Evolutionary conservation across 352 stramenopile species (phyloP).

Genomic region (Globisporangium acanthophoron): DNA sequence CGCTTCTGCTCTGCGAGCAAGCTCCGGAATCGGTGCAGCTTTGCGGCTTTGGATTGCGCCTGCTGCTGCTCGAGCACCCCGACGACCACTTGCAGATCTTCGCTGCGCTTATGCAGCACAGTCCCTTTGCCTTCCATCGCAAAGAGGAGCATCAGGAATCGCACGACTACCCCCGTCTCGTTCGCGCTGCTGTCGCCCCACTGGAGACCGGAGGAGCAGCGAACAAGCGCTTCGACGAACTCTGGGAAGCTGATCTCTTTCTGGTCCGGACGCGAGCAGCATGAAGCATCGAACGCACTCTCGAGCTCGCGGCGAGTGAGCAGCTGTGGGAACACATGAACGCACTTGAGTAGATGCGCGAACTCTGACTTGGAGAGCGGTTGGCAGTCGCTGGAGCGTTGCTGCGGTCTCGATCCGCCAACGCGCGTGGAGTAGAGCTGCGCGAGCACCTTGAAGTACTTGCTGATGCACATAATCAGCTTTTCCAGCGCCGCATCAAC

Average conservation of each 20-base stretch:
- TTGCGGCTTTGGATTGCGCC: conserved; percentile 24
- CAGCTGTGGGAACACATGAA: conserved; percentile 48
- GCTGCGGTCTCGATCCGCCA: background rate
- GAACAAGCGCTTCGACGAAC: conserved; percentile 55
- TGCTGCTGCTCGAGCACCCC: conserved; percentile 41
- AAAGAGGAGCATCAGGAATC: conserved; percentile 77
- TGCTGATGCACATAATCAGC: conserved; percentile 29
- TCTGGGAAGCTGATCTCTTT: conserved; percentile 45
- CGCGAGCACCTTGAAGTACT: conserved; percentile 31
- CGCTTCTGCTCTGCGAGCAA: conserved; percentile 29
- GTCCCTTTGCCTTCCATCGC: conserved; percentile 66
- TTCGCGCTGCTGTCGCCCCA: conserved; percentile 23
- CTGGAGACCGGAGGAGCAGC: conserved; percentile 39
- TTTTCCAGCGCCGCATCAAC: conserved; percentile 29
- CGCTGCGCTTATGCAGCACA: conserved; percentile 46
- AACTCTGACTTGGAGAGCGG: conserved; percentile 29
- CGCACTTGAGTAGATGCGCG: conserved; percentile 45
- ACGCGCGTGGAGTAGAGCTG: conserved; percentile 36
- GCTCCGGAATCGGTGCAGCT: conserved; percentile 38
- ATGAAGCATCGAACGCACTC: conserved; percentile 29
- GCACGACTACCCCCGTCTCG: conserved; percentile 35
- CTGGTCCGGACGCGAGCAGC: conserved; percentile 17
- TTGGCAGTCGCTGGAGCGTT: conserved; percentile 1
- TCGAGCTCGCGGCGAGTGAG: conserved; percentile 54
- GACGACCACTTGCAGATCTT: conserved; percentile 52